Conservation (phyloP, 306 rosid species). For the Cucurbita pepo region DNA sequence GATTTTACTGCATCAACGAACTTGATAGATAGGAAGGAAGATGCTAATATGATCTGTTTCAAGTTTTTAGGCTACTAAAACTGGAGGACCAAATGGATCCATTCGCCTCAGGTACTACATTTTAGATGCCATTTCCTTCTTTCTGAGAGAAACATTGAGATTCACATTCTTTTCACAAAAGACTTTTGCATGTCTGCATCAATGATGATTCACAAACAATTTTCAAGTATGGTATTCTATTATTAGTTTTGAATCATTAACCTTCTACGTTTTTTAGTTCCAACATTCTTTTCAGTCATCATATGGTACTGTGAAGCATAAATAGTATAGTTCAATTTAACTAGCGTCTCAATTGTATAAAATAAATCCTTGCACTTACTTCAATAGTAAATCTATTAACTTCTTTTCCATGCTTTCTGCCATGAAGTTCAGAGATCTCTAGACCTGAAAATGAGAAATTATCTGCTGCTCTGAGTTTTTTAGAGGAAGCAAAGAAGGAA, state of each 20-base stretch:
- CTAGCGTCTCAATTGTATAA: background rate
- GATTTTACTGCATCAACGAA: background rate
- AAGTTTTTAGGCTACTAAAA: slow-evolving; percentile 77
- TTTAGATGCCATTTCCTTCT: slow-evolving; percentile 2
- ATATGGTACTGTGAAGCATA: background rate
- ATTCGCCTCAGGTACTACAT: slow-evolving; percentile 71
- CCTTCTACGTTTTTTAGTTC: background rate
- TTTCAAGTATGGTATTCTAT: background rate
- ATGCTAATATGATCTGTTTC: slow-evolving; percentile 18
- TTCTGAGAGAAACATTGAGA: background rate
- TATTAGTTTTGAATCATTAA: background rate
- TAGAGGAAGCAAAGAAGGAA: slow-evolving; percentile 83
- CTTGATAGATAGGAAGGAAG: slow-evolving; percentile 2
- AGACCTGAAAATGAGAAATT: slow-evolving; percentile 84
- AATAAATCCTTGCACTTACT: background rate
- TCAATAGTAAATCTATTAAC: background rate
- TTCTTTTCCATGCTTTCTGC: slow-evolving; percentile 15
- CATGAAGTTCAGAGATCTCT: slow-evolving; percentile 80
- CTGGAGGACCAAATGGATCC: slow-evolving; percentile 94
- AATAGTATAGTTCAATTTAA: background rate
- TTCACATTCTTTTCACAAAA: background rate
- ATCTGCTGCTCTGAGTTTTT: slow-evolving; percentile 49
- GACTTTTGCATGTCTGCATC: background rate
- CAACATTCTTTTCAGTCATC: background rate
- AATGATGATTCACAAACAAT: background rate